Conservation (phyloP, 2,329 filamentous ascomycete genomes). For the Hymenoscyphus linearis region DNA sequence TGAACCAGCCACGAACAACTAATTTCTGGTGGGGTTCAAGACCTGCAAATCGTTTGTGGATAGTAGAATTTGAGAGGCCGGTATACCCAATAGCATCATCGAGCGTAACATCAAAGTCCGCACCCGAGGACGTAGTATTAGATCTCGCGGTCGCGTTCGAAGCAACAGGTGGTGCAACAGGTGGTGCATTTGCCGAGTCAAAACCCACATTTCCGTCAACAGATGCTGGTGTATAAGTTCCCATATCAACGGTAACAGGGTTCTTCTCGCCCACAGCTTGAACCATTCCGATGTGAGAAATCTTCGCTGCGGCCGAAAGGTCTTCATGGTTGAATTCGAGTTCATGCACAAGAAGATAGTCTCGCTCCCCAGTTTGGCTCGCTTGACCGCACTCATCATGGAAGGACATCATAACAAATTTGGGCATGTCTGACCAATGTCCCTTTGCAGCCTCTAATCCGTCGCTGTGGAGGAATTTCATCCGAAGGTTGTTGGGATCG, state of each 20-base stretch:
- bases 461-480: constrained; percentile 6
- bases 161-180: neutral
- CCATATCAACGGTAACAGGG: constrained; percentile 10
- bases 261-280: constrained; percentile 8
- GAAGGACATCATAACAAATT: constrained; percentile 8
- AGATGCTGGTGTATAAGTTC: constrained; percentile 5
- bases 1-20: constrained; percentile 3
- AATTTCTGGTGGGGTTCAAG: constrained; percentile 2
- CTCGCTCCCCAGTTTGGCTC: constrained; percentile 4
- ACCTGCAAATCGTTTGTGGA: constrained; percentile 5
- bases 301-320: neutral
- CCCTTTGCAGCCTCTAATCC: constrained; percentile 1
- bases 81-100: constrained; percentile 10
- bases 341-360: constrained; percentile 6
- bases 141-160: constrained; percentile 1
- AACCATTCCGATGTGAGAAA: constrained; percentile 4
- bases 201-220: constrained; percentile 4
- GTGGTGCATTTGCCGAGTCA: constrained; percentile 1
- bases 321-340: constrained; percentile 5
- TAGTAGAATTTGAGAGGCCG: neutral
- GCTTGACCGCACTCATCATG: constrained; percentile 7
- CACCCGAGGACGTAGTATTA: neutral
- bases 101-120: constrained; percentile 5
- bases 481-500: constrained; percentile 3
- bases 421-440: constrained; percentile 4